phyloP scores from a whole-genome alignment of 176 grass and related monocot species.

The Poa pratensis region DNA sequence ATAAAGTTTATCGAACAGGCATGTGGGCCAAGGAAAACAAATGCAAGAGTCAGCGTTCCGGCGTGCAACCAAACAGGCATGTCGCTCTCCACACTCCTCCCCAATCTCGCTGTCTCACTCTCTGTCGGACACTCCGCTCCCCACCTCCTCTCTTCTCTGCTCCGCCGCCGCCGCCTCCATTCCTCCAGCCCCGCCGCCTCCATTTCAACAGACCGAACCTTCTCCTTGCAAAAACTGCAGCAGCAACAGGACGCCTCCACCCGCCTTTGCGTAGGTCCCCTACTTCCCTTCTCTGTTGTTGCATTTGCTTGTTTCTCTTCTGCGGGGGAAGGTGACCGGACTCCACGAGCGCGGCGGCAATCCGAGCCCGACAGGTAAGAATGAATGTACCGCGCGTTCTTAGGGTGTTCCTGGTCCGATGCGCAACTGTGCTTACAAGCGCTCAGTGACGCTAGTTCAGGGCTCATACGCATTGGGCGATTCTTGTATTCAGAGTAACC shows the following conservation, averaged over 20 bases:
- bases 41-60: too few species aligned
- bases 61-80: too few species aligned
- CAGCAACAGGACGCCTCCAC: not conserved
- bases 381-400: not conserved
- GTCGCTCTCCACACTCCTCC: not conserved
- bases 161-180: slow-evolving; percentile 4
- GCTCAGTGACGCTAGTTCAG: not conserved
- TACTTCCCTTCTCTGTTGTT: not conserved
- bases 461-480: not conserved
- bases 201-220: not conserved
- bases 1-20: too few species aligned
- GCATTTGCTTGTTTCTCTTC: not conserved
- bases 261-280: not conserved
- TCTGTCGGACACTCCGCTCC: not conserved
- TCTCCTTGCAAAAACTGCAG: not conserved
- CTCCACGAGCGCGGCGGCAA: not conserved
- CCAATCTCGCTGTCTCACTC: not conserved
- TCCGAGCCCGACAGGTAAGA: not conserved
- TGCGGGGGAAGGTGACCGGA: slow-evolving; percentile 10
- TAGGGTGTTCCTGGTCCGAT: not conserved
- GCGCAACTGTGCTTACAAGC: not conserved
- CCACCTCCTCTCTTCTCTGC: not conserved
- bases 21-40: too few species aligned
- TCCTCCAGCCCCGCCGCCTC: not conserved
- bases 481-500: not conserved